Base-by-base conservation (phyloP, 345 rosid genomes). In the Fremontodendron californicum region DNA sequence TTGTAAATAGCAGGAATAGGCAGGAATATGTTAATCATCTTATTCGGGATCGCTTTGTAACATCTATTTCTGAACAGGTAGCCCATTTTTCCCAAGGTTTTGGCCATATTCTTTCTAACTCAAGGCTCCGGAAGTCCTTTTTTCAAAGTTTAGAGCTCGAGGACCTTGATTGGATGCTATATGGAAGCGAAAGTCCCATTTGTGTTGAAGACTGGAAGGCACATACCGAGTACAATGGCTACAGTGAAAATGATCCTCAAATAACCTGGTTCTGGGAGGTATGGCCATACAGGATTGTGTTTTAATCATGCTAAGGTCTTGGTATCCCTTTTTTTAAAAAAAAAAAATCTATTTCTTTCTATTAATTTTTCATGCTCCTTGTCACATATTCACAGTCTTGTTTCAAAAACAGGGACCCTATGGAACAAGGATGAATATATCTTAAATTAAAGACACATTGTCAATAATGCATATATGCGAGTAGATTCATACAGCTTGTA, bases 261-360 rank as follows among this genome's bases (percentile, higher is more conserved):
- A 90, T 96, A 77, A 77, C 75, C 73, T 93, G 99, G 98, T 93
- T 96, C 81, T 90, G 99, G 99, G 84, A 92, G 97, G 99, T 96
- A 85, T 12, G 80, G 64, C n/a, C 67, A 49, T 70, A 0, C 46
- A 18, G 29, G 35, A 39, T 71, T 79, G 8, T 31, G 1, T 42
- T 69, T 69, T 46, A 69, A 29, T 70, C 37, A 68, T 45, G 54
- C n/a, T 15, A 23, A 23, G 35, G 35, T 67, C 73, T 43, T 6
- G 37, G 35, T 43, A 45, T 43, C 29, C 37, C 11, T 27, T 68
- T 25, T 15, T 0, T 39, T 4, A 9, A 6, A 27, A 29, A 61
- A 15, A 12, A 31, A 5, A 33, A 21, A 7, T 21, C 71, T 10
- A n/a, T 65, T n/a, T 42, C 51, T 42, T 42, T 37, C 29, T 10